These are phyloP conservation scores for Tuber indicum DNA, from an alignment of 495 filamentous ascomycete species.

Conservation along the genomic window DNA sequence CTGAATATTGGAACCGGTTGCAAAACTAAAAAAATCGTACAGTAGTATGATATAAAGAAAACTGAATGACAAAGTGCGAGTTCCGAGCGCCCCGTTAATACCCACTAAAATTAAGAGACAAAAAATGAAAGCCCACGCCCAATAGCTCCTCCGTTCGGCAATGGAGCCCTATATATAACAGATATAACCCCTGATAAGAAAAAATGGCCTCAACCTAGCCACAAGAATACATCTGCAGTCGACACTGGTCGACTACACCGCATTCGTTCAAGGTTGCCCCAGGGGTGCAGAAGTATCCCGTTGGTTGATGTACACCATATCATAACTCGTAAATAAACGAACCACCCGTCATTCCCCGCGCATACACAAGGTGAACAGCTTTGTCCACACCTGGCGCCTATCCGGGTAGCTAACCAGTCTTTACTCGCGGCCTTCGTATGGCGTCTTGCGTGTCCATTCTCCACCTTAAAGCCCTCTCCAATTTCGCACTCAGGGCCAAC, in stretches of 20 bases:
- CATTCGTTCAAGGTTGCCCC: neutral
- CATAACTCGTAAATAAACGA: conserved; percentile 21
- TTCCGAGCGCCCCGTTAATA: neutral
- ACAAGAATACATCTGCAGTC: conserved; percentile 2
- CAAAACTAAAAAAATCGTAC: neutral
- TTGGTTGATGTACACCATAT: conserved; percentile 10
- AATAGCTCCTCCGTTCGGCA: neutral
- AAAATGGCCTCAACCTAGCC: neutral
- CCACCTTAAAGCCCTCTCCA: conserved; percentile 82
- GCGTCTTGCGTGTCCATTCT: conserved; percentile 91
- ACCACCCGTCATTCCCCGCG: conserved; percentile 1
- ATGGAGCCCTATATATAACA: neutral
- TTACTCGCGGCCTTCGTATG: conserved; percentile 59
- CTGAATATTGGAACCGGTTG: neutral
- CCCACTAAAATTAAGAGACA: conserved; percentile 3
- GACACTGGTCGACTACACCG: neutral
- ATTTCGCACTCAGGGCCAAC: conserved; percentile 83
- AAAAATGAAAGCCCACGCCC: neutral
- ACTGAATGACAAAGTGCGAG: conserved; percentile 1
- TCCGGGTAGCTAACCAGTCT: conserved; percentile 29
- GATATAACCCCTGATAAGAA: neutral
- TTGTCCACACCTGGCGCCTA: neutral
- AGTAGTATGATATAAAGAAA: neutral
- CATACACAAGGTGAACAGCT: conserved; percentile 10
- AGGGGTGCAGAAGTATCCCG: neutral